Conservation (phyloP, 2,329 filamentous ascomycete genomes). For the Sporothrix protearum region DNA sequence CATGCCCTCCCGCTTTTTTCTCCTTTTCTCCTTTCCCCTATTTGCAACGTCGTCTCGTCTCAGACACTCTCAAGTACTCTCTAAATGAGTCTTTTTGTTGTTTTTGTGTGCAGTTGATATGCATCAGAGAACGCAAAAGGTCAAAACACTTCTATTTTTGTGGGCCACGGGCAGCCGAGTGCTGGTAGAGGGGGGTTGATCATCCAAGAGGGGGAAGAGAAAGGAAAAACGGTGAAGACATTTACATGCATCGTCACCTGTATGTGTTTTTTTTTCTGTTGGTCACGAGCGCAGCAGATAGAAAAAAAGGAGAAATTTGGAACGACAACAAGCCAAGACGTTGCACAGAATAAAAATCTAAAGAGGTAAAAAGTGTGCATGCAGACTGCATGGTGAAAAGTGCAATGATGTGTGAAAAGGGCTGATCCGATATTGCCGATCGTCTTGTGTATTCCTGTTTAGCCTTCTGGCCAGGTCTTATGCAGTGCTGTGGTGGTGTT, state of each 20-base stretch:
- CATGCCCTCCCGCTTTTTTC: not conserved
- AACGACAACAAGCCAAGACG: not conserved
- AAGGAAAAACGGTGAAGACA: not conserved
- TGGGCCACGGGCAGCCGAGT: slow-evolving; percentile 18
- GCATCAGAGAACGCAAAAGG: not conserved
- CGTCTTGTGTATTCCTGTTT: not conserved
- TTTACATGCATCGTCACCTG: not conserved
- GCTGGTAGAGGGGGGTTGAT: slow-evolving; percentile 18
- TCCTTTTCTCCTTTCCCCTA: not conserved
- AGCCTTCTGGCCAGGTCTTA: not conserved
- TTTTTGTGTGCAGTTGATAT: not conserved
- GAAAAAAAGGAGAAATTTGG: not conserved
- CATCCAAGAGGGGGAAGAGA: not conserved
- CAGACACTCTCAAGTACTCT: not conserved
- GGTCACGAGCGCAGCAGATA: not conserved
- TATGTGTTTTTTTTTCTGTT: not conserved
- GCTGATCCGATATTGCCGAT: slow-evolving; percentile 24
- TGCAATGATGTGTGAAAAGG: not conserved
- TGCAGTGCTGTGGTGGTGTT: not conserved
- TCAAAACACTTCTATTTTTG: not conserved
- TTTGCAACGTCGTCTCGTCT: slow-evolving; percentile 5
- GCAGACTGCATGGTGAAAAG: not conserved
- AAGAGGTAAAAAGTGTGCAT: not conserved
- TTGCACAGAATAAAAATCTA: slow-evolving; percentile 8
- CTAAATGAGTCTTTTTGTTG: not conserved